A percentile compares a stretch with the other conserved stretches of the same genome.
Conservation (phyloP, 2,329 filamentous ascomycete genomes). For the Torrubiella hemipterigena region DNA sequence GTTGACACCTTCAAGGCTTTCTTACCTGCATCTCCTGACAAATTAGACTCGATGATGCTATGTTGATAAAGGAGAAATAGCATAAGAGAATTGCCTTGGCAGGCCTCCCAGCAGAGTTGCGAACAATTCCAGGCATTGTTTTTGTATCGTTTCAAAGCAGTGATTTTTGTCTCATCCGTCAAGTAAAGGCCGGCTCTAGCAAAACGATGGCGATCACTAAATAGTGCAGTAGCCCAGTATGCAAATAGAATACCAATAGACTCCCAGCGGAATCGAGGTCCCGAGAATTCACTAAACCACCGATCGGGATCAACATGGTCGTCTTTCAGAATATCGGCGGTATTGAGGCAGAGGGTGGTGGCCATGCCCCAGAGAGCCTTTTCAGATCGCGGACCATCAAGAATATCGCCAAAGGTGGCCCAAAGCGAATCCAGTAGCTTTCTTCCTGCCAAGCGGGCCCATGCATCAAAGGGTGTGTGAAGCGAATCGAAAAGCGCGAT, state of each 20-base stretch:
- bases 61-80: constrained; percentile 18
- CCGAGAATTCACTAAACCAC: constrained; percentile 23
- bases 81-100: constrained; percentile 17
- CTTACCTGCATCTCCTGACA: constrained; percentile 22
- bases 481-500: constrained; percentile 8
- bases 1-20: constrained; percentile 1
- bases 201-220: constrained; percentile 1
- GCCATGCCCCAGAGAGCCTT: constrained; percentile 17
- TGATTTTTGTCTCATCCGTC: constrained; percentile 3
- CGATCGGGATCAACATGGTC: constrained; percentile 16
- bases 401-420: constrained; percentile 8
- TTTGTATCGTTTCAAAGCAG: constrained; percentile 10
- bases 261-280: constrained; percentile 24
- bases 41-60: constrained; percentile 18
- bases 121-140: constrained; percentile 9
- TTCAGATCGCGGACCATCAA: constrained; percentile 8
- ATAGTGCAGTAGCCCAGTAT: constrained; percentile 8
- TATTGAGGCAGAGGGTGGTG: constrained; percentile 20
- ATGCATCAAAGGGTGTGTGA: constrained; percentile 10
- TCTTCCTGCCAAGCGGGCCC: constrained; percentile 7
- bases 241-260: constrained; percentile 20
- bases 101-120: constrained; percentile 16
- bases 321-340: constrained; percentile 16
- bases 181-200: constrained; percentile 3
- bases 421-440: constrained; percentile 9